These are phyloP conservation scores for Chaetomium sp. DNA, from an alignment of 2,329 filamentous ascomycete genomes.

Conservation along the genomic window DNA sequence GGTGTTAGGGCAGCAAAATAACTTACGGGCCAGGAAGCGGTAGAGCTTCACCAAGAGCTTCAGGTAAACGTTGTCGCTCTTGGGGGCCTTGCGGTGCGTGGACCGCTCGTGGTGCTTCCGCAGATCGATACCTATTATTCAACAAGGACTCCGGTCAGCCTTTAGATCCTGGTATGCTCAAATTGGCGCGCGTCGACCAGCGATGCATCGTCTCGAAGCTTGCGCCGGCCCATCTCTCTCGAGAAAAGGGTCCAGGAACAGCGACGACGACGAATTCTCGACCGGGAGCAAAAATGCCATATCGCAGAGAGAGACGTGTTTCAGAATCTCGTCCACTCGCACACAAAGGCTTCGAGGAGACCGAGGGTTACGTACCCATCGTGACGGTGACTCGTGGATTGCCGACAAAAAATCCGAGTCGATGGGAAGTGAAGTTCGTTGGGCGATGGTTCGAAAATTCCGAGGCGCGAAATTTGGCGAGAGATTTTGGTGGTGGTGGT, in stretches of 20 bases:
- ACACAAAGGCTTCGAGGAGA: conserved; percentile 49
- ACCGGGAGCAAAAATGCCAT: conserved; percentile 34
- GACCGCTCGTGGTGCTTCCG: conserved; percentile 68
- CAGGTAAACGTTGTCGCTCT: conserved; percentile 98
- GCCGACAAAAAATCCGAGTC: conserved; percentile 36
- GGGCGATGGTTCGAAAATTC: conserved; percentile 29
- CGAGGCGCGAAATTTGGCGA: conserved; percentile 25
- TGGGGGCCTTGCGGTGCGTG: conserved; percentile 89
- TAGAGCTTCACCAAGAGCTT: conserved; percentile 98
- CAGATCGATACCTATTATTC: conserved; percentile 69
- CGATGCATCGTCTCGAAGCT: conserved; percentile 23
- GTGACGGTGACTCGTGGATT: conserved; percentile 50
- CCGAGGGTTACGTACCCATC: conserved; percentile 60
- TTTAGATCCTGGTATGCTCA: conserved; percentile 65
- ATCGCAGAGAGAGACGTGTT: conserved; percentile 35
- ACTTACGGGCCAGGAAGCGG: conserved; percentile 91
- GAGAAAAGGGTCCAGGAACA: conserved; percentile 12
- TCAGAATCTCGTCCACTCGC: conserved; percentile 49
- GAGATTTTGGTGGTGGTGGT: conserved; percentile 23
- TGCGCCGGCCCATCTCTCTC: conserved; percentile 19
- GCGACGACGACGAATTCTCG: conserved; percentile 22
- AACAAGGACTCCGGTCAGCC: conserved; percentile 57
- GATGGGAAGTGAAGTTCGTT: conserved; percentile 32
- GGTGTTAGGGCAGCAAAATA: neutral
- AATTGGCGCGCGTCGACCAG: conserved; percentile 36